These are phyloP conservation scores for Hypomyces rosellus DNA, from an alignment of 2,329 filamentous ascomycete genomes.

Conservation along the genomic window DNA sequence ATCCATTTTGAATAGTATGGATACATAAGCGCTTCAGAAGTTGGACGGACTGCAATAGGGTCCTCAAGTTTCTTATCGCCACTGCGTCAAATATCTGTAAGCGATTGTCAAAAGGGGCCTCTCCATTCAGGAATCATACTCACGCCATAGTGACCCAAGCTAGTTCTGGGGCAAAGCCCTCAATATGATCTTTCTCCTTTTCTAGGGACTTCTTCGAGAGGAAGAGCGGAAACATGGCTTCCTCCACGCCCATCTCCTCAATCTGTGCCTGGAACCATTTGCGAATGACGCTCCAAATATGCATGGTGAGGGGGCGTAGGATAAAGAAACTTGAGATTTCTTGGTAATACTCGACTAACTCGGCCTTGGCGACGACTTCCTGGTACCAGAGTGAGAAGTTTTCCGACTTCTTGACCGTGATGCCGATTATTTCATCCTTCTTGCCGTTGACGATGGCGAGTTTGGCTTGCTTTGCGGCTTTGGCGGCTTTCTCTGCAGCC, in stretches of 20 bases:
- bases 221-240: slow-evolving; percentile 96
- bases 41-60: slow-evolving; percentile 61
- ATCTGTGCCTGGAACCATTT: slow-evolving; percentile 69
- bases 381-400: slow-evolving; percentile 97
- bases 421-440: slow-evolving; percentile 73
- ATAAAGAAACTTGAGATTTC: slow-evolving; percentile 98
- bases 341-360: slow-evolving; percentile 93
- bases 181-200: slow-evolving; percentile 90
- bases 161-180: slow-evolving; percentile 93
- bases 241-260: slow-evolving; percentile 85
- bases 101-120: not conserved
- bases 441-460: slow-evolving; percentile 51
- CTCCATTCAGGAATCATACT: slow-evolving; percentile 24
- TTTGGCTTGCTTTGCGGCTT: slow-evolving; percentile 49
- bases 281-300: slow-evolving; percentile 60
- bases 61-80: slow-evolving; percentile 90
- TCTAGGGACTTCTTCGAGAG: slow-evolving; percentile 85
- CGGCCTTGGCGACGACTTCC: slow-evolving; percentile 92
- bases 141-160: slow-evolving; percentile 83
- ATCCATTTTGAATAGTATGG: slow-evolving; percentile 97
- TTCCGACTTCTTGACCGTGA: slow-evolving; percentile 75
- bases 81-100: slow-evolving; percentile 36
- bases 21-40: slow-evolving; percentile 81
- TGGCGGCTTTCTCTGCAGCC: slow-evolving; percentile 56
- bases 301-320: slow-evolving; percentile 65